Evolutionary conservation across 2,329 filamentous ascomycete genomes (phyloP).

Genomic region (Coniochaeta ligniaria): DNA sequence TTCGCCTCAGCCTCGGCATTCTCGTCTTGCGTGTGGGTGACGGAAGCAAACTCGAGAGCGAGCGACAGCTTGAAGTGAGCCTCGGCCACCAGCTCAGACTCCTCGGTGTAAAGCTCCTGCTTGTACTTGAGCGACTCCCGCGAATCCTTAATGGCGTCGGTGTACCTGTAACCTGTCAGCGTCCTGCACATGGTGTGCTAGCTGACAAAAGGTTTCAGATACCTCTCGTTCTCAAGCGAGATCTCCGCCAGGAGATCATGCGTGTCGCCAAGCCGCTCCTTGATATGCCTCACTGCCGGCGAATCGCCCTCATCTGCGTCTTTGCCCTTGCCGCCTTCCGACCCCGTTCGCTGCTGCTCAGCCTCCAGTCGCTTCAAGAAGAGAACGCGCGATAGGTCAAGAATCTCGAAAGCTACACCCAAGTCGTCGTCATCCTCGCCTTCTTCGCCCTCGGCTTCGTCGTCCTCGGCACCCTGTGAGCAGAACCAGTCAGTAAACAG

Average conservation of each 20-base stretch:
- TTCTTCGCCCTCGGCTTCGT: constrained; percentile 26
- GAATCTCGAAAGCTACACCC: constrained; percentile 73
- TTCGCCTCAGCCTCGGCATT: constrained; percentile 34
- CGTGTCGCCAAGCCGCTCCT: constrained; percentile 84
- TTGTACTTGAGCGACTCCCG: constrained; percentile 73
- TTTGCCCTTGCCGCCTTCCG: constrained; percentile 35
- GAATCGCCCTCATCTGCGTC: constrained; percentile 22
- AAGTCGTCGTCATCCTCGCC: constrained; percentile 66
- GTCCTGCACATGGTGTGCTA: neutral
- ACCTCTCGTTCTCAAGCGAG: constrained; percentile 89
- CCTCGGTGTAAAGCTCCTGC: constrained; percentile 67
- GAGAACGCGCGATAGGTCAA: constrained; percentile 69
- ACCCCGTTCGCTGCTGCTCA: constrained; percentile 22
- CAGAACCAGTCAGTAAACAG: neutral
- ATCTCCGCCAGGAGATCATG: constrained; percentile 94
- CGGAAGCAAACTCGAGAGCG: constrained; percentile 86
- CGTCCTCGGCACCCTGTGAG: constrained; percentile 29
- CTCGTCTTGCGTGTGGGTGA: constrained; percentile 53
- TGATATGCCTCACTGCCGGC: constrained; percentile 50
- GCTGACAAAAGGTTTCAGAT: constrained; percentile 11
- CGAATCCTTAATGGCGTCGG: constrained; percentile 79
- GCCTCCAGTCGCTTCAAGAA: constrained; percentile 48
- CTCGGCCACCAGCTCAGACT: constrained; percentile 83
- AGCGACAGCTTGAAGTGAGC: constrained; percentile 95
- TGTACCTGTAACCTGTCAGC: constrained; percentile 67